Evolutionary conservation across 2,329 filamentous ascomycete genomes (phyloP), one percentile per base, ranked within the genome.

Genomic region (Fusarium solani-melongenae): DNA sequence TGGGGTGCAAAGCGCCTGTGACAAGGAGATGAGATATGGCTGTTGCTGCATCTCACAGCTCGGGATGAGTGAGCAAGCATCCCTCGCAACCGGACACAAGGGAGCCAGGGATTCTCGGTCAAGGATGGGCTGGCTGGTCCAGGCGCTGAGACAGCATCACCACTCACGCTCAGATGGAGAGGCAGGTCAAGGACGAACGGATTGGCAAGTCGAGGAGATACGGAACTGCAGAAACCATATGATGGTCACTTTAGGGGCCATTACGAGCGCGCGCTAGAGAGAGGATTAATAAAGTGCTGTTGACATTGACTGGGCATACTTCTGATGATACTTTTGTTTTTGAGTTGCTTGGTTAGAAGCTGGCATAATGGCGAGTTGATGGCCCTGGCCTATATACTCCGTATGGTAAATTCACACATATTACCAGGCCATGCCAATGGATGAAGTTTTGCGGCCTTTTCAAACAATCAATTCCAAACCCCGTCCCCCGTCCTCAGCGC

Each of bases 101-200:
- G 44, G 44, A 62, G 34, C 10, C 29, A 24, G 14, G 51, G 6
- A 39, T 24, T 33, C 44, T 49, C 24, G 31, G 36, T 53, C 44
- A 39, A 53, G 22, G 29, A 22, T 49, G 44, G 41, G 12, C 38
- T 41, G 22, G 27, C n/a, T 55, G 63, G 24, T 27, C 51, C 44
- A 15, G 29, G 31, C 64, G 46, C 38, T 33, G 57, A 31, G 34
- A 55, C 22, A 41, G n/a, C 12, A 33, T 55, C 20, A 53, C 22
- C 46, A 62, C 33, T 22, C 49, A 56, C 55, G 31, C 49, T 53
- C 49, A 57, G 15, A 24, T 58, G 53, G 58, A 55, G 27, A 22
- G 5, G 12, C 11, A 24, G 29, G 31, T 31, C 15, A 66, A 58
- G 34, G 60, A 44, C 64, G 56, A 71, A 68, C 31, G 64, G 64